Base-by-base conservation (phyloP, 2,329 filamentous ascomycete species). In the Sporothrix sp. region DNA sequence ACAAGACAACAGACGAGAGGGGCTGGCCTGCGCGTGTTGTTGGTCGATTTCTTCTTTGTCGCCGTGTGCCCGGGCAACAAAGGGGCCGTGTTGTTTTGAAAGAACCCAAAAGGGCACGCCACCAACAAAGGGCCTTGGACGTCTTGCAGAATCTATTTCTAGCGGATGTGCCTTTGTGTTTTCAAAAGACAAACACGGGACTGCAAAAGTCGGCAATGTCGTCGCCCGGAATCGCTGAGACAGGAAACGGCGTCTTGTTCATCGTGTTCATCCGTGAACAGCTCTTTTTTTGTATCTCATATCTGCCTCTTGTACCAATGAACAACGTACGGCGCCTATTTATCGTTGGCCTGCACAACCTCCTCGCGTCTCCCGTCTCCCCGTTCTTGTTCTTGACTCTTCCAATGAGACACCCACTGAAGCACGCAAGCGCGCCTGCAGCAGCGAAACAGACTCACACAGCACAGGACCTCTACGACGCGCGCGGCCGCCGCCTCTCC, bases 381-480 rank as follows among this genome's bases (percentile, higher is more conserved):
- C 18, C 30, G 18, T 13, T 51, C 23, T 36, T 46, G 11, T 39
- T 20, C 21, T 23, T 13, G n/a, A n/a, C 14, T 14, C 14, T 21
- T 25, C 35, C 25, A 21, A 56, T 56, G 54, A 56, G 50, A 25
- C 51, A 48, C 23, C 43, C 46, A 38, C 54, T 52, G 23, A 54
- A 52, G 16, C 52, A 47, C 16, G 43, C 42, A 10, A 56, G 52
- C 18, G 49, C 44, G n/a, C 33, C 52, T 4, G 47, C 45, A 38
- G 23, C 27, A 44, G 28, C 48, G 21, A 23, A 16, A 30, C n/a
- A n/a, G n/a, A n/a, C n/a, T n/a, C n/a, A n/a, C n/a, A n/a, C n/a
- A n/a, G n/a, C n/a, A n/a, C n/a, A n/a, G n/a, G n/a, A n/a, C n/a
- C n/a, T n/a, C n/a, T n/a, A n/a, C n/a, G n/a, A n/a, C n/a, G n/a